phyloP scores from a whole-genome alignment of 129 eudicot species.

The Centrapalus pauciflorus region DNA sequence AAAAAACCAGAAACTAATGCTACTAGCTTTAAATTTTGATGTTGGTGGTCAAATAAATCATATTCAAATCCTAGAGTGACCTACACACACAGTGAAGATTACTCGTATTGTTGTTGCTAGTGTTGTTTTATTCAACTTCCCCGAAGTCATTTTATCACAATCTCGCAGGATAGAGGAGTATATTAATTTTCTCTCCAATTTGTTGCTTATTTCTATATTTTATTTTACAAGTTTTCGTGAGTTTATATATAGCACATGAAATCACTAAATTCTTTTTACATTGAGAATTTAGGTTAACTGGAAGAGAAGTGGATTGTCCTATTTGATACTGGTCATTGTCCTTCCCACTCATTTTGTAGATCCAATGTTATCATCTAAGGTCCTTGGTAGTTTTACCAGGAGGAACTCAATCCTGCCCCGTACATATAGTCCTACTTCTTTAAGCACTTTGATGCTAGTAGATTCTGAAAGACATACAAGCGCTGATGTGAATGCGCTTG shows the following conservation, averaged over 20 bases:
- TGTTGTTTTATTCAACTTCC: neutral
- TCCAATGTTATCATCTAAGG: conserved; percentile 32
- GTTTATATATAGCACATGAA: neutral
- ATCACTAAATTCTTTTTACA: neutral
- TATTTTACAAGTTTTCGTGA: neutral
- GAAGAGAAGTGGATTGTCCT: conserved; percentile 5
- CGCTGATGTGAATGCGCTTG: conserved; percentile 7
- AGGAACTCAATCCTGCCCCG: conserved; percentile 10
- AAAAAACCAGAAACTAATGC: too few species aligned
- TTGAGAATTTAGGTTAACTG: conserved; percentile 10
- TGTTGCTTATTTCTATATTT: neutral
- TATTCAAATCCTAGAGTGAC: neutral
- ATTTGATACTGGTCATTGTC: neutral
- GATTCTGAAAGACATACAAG: conserved; percentile 10
- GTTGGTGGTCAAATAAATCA: neutral
- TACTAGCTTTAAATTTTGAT: neutral
- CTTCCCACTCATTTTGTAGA: neutral
- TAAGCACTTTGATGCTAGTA: conserved; percentile 15
- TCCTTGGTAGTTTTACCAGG: conserved; percentile 9
- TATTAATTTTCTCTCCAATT: neutral
- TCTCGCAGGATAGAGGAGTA: neutral
- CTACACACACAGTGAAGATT: neutral
- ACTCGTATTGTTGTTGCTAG: neutral
- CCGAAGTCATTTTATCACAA: neutral
- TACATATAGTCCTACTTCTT: conserved; percentile 1